These are phyloP conservation scores for Ceratocystis albifundus DNA, from an alignment of 2,329 filamentous ascomycete genomes.

Conservation along the genomic window DNA sequence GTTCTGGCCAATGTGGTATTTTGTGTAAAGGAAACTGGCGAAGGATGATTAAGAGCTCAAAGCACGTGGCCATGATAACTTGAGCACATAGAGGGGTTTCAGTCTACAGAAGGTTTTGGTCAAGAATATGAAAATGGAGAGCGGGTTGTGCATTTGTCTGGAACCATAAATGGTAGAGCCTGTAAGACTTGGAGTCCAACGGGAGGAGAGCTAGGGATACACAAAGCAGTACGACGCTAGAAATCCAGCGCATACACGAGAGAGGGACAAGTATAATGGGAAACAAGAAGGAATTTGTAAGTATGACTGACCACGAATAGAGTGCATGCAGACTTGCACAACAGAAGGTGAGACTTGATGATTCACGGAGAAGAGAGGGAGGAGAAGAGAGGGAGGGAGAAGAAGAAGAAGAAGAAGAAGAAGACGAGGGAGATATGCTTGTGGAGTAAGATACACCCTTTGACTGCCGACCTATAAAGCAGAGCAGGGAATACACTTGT, in stretches of 20 bases:
- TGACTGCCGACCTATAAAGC: no score
- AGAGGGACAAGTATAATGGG: not conserved
- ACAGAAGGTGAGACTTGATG: not conserved
- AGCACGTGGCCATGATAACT: slow-evolving; percentile 2
- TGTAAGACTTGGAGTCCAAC: not conserved
- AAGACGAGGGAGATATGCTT: not conserved
- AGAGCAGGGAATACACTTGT: no score
- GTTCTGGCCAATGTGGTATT: not conserved
- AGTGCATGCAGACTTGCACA: slow-evolving; percentile 6
- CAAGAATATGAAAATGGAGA: not conserved
- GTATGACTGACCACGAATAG: not conserved
- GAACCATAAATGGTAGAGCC: not conserved
- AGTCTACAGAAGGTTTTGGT: not conserved
- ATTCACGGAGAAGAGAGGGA: not conserved
- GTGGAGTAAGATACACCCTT: no score
- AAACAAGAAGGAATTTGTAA: not conserved
- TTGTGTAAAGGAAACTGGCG: not conserved
- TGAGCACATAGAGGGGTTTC: not conserved
- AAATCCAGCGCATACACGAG: not conserved
- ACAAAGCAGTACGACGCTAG: not conserved
- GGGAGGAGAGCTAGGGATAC: not conserved
- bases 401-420: not conserved
- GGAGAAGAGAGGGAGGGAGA: not conserved
- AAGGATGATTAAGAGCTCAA: slow-evolving; percentile 8
- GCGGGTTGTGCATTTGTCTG: not conserved